Evolutionary conservation across 2,329 filamentous ascomycete species (phyloP).

Genomic region (Apiospora kogelbergensis): DNA sequence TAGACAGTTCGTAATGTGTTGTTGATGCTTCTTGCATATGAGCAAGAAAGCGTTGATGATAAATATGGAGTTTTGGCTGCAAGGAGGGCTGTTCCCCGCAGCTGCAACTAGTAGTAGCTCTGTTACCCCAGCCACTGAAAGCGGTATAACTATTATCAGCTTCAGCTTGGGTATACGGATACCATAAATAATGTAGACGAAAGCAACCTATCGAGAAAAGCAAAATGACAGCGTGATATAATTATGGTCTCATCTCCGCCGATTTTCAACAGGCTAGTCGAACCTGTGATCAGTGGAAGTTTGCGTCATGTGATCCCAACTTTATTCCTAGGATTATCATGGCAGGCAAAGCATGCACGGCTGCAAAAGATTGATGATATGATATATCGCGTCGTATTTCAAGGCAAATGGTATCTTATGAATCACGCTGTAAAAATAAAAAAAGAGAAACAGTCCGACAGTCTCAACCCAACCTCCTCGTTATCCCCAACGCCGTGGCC

Average conservation of each 20-base stretch:
- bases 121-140: not conserved
- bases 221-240: not conserved
- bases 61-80: not conserved
- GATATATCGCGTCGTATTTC: not conserved
- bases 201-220: not conserved
- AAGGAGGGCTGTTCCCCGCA: not conserved
- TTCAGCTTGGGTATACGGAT: not conserved
- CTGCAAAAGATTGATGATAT: no score
- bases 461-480: not conserved
- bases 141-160: not conserved
- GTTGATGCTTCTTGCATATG: not conserved
- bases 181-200: not conserved
- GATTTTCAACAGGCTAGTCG: not conserved
- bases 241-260: not conserved
- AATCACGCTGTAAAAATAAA: not conserved
- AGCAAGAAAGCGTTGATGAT: not conserved
- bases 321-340: not conserved
- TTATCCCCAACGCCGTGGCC: not conserved
- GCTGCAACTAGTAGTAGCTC: not conserved
- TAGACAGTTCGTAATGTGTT: not conserved
- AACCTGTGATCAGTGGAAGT: not conserved
- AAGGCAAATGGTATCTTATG: conserved; percentile 6
- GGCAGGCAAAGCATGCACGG: no score
- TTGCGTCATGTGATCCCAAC: not conserved
- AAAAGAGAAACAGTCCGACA: not conserved